Percentiles rank a stretch among this genome's conserved stretches.
These are phyloP conservation scores for Coniochaeta sp. DNA, from an alignment of 2,329 filamentous ascomycete genomes.

Conservation along the genomic window DNA sequence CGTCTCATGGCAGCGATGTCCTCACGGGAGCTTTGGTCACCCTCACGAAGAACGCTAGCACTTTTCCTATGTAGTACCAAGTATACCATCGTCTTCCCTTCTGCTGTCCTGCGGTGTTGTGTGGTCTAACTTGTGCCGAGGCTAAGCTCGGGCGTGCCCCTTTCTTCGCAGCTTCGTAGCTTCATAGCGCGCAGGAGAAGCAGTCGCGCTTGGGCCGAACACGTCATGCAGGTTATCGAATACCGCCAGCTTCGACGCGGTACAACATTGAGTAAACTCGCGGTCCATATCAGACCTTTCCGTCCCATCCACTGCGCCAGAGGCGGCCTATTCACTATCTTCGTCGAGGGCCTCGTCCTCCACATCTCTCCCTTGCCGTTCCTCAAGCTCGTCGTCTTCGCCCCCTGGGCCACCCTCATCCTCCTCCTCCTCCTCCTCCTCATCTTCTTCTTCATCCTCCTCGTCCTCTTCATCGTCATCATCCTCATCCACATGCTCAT, in stretches of 20 bases:
- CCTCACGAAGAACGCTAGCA: background rate
- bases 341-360: conserved; percentile 49
- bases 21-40: background rate
- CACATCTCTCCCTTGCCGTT: conserved; percentile 36
- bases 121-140: too few species aligned
- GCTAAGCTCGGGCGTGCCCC: too few species aligned
- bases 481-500: conserved; percentile 23
- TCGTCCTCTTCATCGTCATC: conserved; percentile 28
- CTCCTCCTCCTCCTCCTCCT: conserved; percentile 38
- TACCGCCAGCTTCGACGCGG: background rate
- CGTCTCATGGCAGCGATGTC: background rate
- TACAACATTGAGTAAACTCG: background rate
- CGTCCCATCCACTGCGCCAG: background rate
- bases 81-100: background rate
- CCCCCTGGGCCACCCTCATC: conserved; percentile 29
- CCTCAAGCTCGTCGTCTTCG: conserved; percentile 33
- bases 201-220: background rate
- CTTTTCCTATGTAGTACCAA: background rate
- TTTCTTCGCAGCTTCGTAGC: background rate
- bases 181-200: background rate
- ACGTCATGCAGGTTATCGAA: background rate
- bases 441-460: conserved; percentile 35
- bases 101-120: background rate
- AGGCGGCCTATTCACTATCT: conserved; percentile 44
- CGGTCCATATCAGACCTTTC: background rate